These are phyloP conservation scores for Naganishia randhawae DNA, from an alignment of 768 basidiomycete genomes.

Conservation along the genomic window DNA sequence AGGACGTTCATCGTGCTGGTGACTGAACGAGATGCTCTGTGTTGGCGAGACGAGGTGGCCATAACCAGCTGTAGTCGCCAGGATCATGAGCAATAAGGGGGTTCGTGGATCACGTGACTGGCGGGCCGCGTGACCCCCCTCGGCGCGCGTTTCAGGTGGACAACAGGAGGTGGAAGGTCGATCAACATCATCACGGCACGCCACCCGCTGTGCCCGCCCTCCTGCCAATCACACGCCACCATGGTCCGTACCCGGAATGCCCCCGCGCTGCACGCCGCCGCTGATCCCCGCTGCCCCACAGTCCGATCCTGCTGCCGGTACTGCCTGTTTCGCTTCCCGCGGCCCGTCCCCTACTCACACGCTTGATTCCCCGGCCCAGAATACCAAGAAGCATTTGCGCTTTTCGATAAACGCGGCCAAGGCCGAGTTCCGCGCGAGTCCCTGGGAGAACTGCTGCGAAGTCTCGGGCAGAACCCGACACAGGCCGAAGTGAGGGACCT, in stretches of 20 bases:
- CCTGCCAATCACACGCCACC: background rate
- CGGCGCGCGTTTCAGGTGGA: background rate
- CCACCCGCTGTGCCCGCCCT: background rate
- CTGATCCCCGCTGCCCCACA: background rate
- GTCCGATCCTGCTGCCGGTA: constrained; percentile 18
- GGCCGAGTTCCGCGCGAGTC: constrained; percentile 82
- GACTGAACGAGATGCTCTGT: background rate
- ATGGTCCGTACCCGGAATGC: background rate
- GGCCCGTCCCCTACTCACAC: background rate
- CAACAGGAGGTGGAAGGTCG: background rate
- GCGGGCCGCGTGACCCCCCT: background rate
- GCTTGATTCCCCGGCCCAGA: constrained; percentile 54
- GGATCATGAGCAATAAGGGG: too few relatives aligned
- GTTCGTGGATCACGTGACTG: background rate
- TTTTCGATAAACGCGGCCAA: constrained; percentile 95
- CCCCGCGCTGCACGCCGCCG: too few relatives aligned
- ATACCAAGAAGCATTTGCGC: constrained; percentile 94
- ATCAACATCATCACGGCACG: background rate
- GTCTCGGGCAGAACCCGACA: constrained; percentile 97
- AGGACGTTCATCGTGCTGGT: constrained; percentile 26
- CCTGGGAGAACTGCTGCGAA: constrained; percentile 85
- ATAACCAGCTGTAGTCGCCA: too few relatives aligned
- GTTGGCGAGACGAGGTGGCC: background rate
- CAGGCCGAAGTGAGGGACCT: constrained; percentile 93
- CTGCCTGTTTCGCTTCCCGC: background rate